Percentiles rank a stretch among this genome's conserved stretches.
These are phyloP conservation scores for Daldinia sp. DNA, from an alignment of 2,329 filamentous ascomycete species.

Conservation along the genomic window DNA sequence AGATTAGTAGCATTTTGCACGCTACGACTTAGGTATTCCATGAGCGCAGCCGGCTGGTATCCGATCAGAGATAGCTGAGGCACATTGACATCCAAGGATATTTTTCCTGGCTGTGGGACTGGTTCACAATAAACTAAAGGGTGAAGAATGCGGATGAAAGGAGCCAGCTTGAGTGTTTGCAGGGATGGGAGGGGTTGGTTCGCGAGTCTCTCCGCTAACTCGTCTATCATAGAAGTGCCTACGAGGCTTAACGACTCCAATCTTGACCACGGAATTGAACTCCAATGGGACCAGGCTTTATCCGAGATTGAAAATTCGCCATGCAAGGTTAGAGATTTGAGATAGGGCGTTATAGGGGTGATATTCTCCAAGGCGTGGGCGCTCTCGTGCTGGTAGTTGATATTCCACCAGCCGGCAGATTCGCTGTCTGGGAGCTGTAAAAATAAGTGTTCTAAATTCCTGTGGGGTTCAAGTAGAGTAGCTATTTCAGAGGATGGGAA, in stretches of 20 bases:
- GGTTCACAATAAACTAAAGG: too few species aligned
- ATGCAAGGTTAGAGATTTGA: conserved; percentile 1
- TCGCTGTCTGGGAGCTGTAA: neutral
- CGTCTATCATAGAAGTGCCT: neutral
- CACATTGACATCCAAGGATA: neutral
- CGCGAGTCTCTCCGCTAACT: neutral
- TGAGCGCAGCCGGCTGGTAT: neutral
- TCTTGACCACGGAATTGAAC: neutral
- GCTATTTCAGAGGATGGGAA: neutral
- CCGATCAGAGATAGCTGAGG: neutral
- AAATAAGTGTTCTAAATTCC: neutral
- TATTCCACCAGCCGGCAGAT: neutral
- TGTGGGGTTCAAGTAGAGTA: neutral
- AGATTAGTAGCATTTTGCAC: neutral
- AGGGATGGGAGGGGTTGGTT: neutral
- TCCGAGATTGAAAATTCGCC: neutral
- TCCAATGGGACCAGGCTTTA: neutral
- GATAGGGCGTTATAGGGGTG: neutral
- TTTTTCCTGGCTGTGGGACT: neutral
- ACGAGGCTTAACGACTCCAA: neutral
- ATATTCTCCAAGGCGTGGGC: neutral
- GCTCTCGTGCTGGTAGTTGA: neutral
- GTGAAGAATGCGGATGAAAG: neutral
- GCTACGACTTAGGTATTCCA: conserved; percentile 1
- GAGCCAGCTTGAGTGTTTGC: conserved; percentile 1